Evolutionary conservation across 331 rosid genomes (phyloP), one percentile per base, ranked within the genome.

Genomic region (Saraca asoca): DNA sequence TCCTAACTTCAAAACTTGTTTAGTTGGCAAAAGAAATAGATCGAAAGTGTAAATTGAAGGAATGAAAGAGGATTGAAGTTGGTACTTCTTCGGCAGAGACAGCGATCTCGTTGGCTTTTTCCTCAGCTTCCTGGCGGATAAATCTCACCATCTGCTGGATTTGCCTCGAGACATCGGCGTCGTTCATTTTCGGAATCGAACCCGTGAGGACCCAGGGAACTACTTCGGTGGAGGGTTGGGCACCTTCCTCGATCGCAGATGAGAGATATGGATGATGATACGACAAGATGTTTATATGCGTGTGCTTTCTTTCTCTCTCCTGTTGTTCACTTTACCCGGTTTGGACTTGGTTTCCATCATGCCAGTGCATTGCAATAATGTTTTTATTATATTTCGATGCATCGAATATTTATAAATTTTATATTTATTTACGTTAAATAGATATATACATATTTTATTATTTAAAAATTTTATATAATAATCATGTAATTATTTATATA

Each of bases 91-190:
- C 96, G 17, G 98, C 96, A 37, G 98, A 85, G 72, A 90, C 96
- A 49, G 95, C 82, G 95, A 93, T 93, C 96, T 93, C 96, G 91
- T 93, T 93, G 84, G 97, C 98, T 45, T 85, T 85, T 62, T 85
- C 89, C 80, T 85, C 89, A 9, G 89, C 89, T 61, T 85, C 89
- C 69, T 85, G 89, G 83, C 84, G 89, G 65, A 85, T 81, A 82
- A 85, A 85, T 74, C 85, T 74, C 75, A 81, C 89, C 89, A 85
- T 85, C 85, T 85, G 89, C 87, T 84, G 89, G 86, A 84, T 84
- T 86, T 84, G 89, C 89, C 72, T 84, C 59, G 86, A 81, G 35
- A 84, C 89, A 84, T 84, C 86, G 24, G 80, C 82, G 80, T 84
- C 89, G 64, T 84, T 84, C 89, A 84, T 84, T 48, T 76, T 75